A percentile compares a stretch with the other conserved stretches of the same genome.
phyloP scores from a whole-genome alignment of 768 basidiomycete genomes.

The Pisolithus tinctorius region DNA sequence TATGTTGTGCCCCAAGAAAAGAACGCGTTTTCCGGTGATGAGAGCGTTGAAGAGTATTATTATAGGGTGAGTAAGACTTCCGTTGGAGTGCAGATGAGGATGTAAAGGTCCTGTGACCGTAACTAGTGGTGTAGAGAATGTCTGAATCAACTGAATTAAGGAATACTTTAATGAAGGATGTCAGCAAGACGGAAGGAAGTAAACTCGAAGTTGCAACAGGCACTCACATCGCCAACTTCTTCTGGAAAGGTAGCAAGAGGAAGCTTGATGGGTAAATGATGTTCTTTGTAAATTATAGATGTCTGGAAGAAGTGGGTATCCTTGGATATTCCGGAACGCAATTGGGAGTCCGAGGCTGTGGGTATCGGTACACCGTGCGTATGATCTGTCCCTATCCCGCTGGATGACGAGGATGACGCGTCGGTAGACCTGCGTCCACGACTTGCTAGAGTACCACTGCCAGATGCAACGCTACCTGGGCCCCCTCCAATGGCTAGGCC shows the following conservation, averaged over 20 bases:
- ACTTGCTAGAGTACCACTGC: constrained; percentile 35
- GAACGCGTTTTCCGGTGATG: constrained; percentile 90
- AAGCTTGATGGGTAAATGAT: constrained; percentile 83
- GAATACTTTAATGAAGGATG: constrained; percentile 59
- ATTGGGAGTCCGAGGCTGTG: constrained; percentile 39
- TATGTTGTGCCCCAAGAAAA: constrained; percentile 86
- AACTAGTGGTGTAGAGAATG: constrained; percentile 58
- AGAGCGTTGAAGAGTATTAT: constrained; percentile 95
- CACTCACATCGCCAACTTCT: constrained; percentile 91
- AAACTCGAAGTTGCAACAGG: constrained; percentile 6
- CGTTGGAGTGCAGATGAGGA: constrained; percentile 91
- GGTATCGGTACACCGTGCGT: constrained; percentile 32
- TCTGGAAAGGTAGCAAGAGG: constrained; percentile 86
- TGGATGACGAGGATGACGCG: constrained; percentile 66
- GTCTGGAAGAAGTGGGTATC: constrained; percentile 97
- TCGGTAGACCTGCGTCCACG: constrained; percentile 63
- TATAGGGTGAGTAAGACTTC: constrained; percentile 85
- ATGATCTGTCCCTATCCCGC: constrained; percentile 39
- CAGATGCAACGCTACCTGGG: constrained; percentile 40
- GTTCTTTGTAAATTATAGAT: constrained; percentile 73
- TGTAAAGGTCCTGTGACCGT: constrained; percentile 70
- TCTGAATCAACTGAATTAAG: constrained; percentile 81
- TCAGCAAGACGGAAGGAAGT: constrained; percentile 6
- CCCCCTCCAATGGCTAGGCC: constrained; percentile 35
- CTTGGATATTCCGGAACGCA: constrained; percentile 49